Percentiles rank a stretch among this genome's conserved stretches.
Evolutionary conservation across 495 filamentous ascomycete species (phyloP).

Genomic region (Lasiosphaeria hispida): DNA sequence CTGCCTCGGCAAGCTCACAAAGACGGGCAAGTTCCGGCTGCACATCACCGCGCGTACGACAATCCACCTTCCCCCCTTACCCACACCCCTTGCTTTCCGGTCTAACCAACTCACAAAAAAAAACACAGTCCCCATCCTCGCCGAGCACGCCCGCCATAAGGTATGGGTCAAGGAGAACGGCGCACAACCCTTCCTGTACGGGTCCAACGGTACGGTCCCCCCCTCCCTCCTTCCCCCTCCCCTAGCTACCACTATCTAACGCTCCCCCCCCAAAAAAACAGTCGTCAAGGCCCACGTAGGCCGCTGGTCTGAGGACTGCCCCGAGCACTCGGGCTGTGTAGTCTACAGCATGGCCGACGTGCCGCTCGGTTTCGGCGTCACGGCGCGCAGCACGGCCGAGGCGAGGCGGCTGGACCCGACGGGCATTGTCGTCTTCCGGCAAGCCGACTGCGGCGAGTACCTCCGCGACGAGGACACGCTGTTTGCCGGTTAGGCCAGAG

Average conservation of each 20-base stretch:
- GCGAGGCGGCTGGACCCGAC: conserved; percentile 82
- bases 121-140: conserved; percentile 66
- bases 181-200: conserved; percentile 92
- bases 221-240: background rate
- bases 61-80: background rate
- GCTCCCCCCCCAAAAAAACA: background rate
- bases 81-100: background rate
- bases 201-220: conserved; percentile 25
- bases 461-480: conserved; percentile 71
- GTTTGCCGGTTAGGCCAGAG: conserved; percentile 41
- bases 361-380: conserved; percentile 70
- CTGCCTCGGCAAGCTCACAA: conserved; percentile 83
- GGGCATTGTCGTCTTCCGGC: conserved; percentile 76
- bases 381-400: conserved; percentile 78
- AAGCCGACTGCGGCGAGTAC: conserved; percentile 90
- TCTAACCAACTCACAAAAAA: background rate
- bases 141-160: conserved; percentile 87
- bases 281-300: conserved; percentile 91
- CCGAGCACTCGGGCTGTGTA: conserved; percentile 72
- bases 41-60: conserved; percentile 65
- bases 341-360: conserved; percentile 75
- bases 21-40: conserved; percentile 84
- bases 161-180: conserved; percentile 94
- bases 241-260: background rate
- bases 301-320: conserved; percentile 82